These are phyloP conservation scores for Torulaspora globosa DNA, from an alignment of 1,139 yeast species.

Conservation along the genomic window DNA sequence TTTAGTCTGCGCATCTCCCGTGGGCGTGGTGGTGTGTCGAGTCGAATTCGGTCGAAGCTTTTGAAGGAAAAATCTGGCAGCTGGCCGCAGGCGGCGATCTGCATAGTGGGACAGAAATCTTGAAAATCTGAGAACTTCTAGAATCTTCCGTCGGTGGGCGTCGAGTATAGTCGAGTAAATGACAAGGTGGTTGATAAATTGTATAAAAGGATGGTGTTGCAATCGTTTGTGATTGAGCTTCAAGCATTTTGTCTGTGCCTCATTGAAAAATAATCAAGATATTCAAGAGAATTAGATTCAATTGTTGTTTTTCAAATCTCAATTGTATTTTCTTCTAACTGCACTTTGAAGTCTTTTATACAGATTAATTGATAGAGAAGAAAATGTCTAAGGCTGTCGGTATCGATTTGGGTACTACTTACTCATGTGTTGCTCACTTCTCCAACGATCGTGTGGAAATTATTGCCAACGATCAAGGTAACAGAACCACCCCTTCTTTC, in stretches of 20 bases:
- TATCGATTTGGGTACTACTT: constrained; percentile 73
- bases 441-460: constrained; percentile 87
- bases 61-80: background rate
- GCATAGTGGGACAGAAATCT: constrained; percentile 1
- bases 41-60: constrained; percentile 1
- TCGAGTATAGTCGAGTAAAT: constrained; percentile 4
- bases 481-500: constrained; percentile 98
- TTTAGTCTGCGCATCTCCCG: background rate
- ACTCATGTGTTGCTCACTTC: constrained; percentile 96
- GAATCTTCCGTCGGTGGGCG: constrained; percentile 14
- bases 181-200: constrained; percentile 5
- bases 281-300: constrained; percentile 5
- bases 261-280: background rate
- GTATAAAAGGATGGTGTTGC: constrained; percentile 10
- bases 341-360: background rate
- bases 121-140: constrained; percentile 6
- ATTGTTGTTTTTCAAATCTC: constrained; percentile 1
- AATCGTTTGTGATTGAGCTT: background rate
- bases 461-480: constrained; percentile 99
- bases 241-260: background rate
- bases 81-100: background rate
- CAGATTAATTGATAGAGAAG: background rate
- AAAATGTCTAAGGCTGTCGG: constrained; percentile 39
- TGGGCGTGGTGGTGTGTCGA: background rate
- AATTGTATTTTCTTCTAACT: background rate